These are phyloP conservation scores for Wickerhamomyces subpelliculosus DNA, from an alignment of 805 yeast genomes.

Conservation along the genomic window DNA sequence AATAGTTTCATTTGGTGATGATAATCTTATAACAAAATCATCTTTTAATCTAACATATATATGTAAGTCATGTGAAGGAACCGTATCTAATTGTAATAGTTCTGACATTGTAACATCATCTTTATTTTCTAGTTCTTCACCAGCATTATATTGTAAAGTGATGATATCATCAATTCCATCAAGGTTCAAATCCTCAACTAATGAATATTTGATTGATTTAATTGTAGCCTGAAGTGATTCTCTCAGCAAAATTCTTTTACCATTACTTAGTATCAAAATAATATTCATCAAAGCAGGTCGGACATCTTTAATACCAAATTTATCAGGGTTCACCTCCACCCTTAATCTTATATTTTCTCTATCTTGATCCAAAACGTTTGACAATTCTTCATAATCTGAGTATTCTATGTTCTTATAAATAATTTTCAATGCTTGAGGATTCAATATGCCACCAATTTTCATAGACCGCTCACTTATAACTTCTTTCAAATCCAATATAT, in stretches of 20 bases:
- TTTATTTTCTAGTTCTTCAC: conserved; percentile 4
- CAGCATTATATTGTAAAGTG: conserved; percentile 14
- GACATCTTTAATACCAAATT: conserved; percentile 2
- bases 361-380: conserved; percentile 9
- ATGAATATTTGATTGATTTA: conserved; percentile 8
- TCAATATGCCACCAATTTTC: conserved; percentile 8
- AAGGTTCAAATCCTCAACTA: conserved; percentile 12
- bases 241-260: conserved; percentile 9
- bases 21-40: conserved; percentile 21
- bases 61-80: conserved; percentile 23
- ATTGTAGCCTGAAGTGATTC: conserved; percentile 10
- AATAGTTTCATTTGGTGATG: conserved; percentile 13
- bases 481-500: conserved; percentile 20
- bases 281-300: conserved; percentile 12
- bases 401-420: conserved; percentile 9
- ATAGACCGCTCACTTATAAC: conserved; percentile 13
- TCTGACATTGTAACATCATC: conserved; percentile 20
- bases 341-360: conserved; percentile 9
- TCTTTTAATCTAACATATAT: conserved; percentile 18
- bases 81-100: conserved; percentile 26
- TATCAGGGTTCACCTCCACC: conserved; percentile 15
- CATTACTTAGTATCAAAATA: conserved; percentile 13
- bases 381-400: conserved; percentile 9
- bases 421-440: conserved; percentile 11
- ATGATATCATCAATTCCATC: conserved; percentile 9